Conservation (phyloP, 257 asterid species). For the Nicotiana paniculata region DNA sequence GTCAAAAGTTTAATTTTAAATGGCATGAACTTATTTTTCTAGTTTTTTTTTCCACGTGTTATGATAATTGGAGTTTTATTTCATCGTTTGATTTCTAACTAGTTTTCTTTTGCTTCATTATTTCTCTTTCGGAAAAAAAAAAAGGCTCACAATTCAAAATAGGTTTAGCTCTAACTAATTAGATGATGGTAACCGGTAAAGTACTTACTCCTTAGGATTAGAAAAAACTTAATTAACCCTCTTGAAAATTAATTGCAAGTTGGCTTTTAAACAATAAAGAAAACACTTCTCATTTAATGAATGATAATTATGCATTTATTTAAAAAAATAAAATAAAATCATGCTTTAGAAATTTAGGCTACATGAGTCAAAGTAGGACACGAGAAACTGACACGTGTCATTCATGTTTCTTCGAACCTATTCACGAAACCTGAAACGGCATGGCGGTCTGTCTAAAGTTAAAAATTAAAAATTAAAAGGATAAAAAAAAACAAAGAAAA, state of each 20-base stretch:
- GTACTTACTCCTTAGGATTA: too few relatives aligned
- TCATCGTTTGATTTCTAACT: too few relatives aligned
- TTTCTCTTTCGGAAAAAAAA: too few relatives aligned
- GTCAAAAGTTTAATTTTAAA: too few relatives aligned
- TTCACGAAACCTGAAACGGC: conserved; percentile 38
- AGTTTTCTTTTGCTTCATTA: too few relatives aligned
- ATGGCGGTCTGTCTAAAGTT: background rate
- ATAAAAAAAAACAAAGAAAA: background rate
- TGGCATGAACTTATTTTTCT: too few relatives aligned
- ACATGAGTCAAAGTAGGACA: conserved; percentile 8
- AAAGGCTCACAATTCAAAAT: too few relatives aligned
- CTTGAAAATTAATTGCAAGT: background rate
- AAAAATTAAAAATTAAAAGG: background rate
- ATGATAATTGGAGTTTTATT: too few relatives aligned
- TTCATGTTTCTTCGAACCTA: conserved; percentile 34
- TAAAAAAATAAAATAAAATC: too few relatives aligned
- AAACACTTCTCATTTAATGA: background rate
- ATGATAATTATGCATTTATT: background rate
- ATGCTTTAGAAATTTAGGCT: background rate
- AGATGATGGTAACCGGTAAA: too few relatives aligned
- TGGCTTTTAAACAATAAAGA: background rate
- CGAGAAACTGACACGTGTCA: conserved; percentile 22
- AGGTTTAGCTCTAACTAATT: too few relatives aligned
- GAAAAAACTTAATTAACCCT: background rate
- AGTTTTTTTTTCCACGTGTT: too few relatives aligned